Base-by-base conservation (phyloP, 2,329 filamentous ascomycete genomes). In the Trichophyton equinum region DNA sequence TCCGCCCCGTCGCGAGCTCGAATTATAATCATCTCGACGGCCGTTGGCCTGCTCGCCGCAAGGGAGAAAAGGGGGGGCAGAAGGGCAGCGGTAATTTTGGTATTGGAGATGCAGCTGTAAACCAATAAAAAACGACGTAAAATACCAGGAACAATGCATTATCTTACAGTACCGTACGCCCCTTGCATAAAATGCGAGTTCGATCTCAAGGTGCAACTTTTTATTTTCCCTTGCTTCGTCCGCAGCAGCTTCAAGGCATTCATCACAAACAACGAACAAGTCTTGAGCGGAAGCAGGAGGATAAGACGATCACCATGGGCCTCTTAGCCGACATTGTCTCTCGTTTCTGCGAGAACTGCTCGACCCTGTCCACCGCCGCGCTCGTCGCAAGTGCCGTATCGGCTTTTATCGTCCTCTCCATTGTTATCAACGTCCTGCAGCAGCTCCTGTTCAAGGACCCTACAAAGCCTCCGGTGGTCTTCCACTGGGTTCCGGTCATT, bases 401-500 rank as follows among this genome's bases (percentile, higher is more conserved):
- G 66, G 74, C 77, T 65, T 76, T 83, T 69, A 67, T 83, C 65
- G 72, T 76, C 33, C 67, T 82, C 49, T 74, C 84, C 18, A 82
- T 96, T 61, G 71, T 88, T 62, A 70, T 91, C 77, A 96, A 97
- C 74, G 85, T 97, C 65, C 70, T 89, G 67, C 80, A 80, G 65
- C 92, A 97, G 76, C 68, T 95, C 61, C 77, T 96, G 64, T 84
- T 90, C 78, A 88, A 84, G 77, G 92, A 91, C 68, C 83, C 87
- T 58, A 88, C 91, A 72, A 87, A 91, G 72, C 88, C 88, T 33
- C 83, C 83, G 0, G 68, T 85, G 33, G 83, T 85, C 57, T 85
- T 85, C 73, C 83, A 85, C 73, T 82, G 77, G 79, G 74, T 86
- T 36, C 83, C 83, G 62, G 76, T 95, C 67, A 81, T 99, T 69